Evolutionary conservation across 2,329 filamentous ascomycete genomes (phyloP), one percentile per base, ranked within the genome.

Genomic region (Scytalidium lignicola): DNA sequence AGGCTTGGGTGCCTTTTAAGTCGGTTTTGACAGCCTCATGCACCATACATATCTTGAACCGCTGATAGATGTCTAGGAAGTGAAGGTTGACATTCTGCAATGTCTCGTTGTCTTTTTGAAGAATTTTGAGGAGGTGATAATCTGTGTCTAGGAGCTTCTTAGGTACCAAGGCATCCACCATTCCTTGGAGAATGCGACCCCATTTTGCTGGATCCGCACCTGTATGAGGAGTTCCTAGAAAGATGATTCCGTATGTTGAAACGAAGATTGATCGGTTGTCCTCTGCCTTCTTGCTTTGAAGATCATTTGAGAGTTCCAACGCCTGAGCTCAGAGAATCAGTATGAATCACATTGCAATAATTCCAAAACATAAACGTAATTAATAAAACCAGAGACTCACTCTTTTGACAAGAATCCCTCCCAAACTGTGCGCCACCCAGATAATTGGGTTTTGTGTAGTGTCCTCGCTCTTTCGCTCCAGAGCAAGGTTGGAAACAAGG

Each of bases 241-340:
- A 91, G 28, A 90, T 74, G 50, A 90, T 79, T 20, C 82, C 87
- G 60, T 84, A 90, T 0, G 87, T 90, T 1, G 85, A 89, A 9
- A 89, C 76, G 56, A 79, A 89, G 46, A 90, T 79, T 10, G 83
- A 84, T 18, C 85, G 78, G 29, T 82, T 74, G 48, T 85, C 76
- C 52, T 87, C 79, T 32, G 82, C 77, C 56, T 80, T 75, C 49
- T 77, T 74, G 39, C 74, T 75, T 7, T 72, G 74, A 12, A 86
- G 63, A 58, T 82, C 83, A 55, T 79, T 78, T 42, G 83, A 85
- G 62, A 86, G 82, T 44, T 86, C 74, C 43, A 90, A 68, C 1
- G 84, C 82, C 52, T 56, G 19, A 12, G 15, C 15, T 13, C 9
- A 45, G 15, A n/a, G 12, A 20, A 26, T 53, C 17, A 44, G 43